Base-by-base conservation (phyloP, 441 rosid species). In the Adansonia gregorii region DNA sequence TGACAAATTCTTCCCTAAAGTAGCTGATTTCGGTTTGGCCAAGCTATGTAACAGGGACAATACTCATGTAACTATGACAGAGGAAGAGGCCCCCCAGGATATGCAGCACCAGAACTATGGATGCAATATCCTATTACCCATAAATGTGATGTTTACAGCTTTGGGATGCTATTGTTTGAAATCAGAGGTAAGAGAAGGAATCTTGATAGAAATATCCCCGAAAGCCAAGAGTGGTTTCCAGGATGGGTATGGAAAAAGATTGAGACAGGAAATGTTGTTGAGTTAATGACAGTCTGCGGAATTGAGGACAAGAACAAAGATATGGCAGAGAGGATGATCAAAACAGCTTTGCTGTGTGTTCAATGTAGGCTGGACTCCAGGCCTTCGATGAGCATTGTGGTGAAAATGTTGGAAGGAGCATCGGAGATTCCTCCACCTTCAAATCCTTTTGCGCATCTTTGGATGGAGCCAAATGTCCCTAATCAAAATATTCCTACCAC, bases 131-230 rank as follows among this genome's bases (percentile, higher is more conserved):
- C 76, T 61, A 22, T 75, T 17, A 75, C 72, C 19, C 75, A 68
- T 20, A 79, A 67, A 68, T 71, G 73, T 19, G 82, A 70, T 70
- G 76, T 64, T 67, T 56, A 71, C 45, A 71, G 79, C 61, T 80
- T 80, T 14, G 79, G 79, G 22, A 71, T 80, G 43, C 35, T 79
- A 51, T 24, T 79, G 54, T 68, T 79, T 15, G 65, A 79, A 49
- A 68, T 75, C 56, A 49, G 68, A 2, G 75, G 75, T 2, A 69
- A 41, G 46, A 75, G 78, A 79, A 75, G 72, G 67, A 75, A 79
- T 41, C 51, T 10, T 70, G 63, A 79, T 41, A 56, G 0, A 19
- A 75, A 69, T 1, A 19, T 68, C 15, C 54, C 72, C 2, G 82
- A 75, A 54, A 67, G 76, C 49, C 75, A 61, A 41, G 67, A 69